Conservation (phyloP, 129 eudicot species). For the Silybum marianum region DNA sequence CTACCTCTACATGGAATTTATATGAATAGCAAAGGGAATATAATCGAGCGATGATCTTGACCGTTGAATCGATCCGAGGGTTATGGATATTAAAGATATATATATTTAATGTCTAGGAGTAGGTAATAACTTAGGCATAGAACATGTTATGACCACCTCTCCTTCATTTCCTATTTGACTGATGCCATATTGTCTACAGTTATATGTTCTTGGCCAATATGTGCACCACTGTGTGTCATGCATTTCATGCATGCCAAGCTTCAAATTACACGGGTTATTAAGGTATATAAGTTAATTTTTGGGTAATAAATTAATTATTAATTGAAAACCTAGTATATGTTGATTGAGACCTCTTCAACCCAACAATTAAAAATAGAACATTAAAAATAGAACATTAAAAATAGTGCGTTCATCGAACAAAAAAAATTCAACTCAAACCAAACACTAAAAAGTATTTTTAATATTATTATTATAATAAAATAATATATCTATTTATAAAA, state of each 20-base stretch:
- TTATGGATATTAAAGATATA: not conserved
- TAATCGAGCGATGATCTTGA: not conserved
- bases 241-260: not conserved
- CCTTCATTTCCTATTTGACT: not conserved
- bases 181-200: not conserved
- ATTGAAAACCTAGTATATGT: not conserved
- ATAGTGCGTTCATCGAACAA: too few relatives aligned
- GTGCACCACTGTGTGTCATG: not conserved
- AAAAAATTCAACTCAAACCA: too few relatives aligned
- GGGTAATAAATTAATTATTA: not conserved
- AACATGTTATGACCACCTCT: slow-evolving; percentile 14
- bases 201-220: not conserved
- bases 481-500: too few relatives aligned
- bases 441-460: too few relatives aligned
- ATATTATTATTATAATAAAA: too few relatives aligned
- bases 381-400: too few relatives aligned
- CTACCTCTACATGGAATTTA: not conserved
- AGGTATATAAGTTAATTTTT: not conserved
- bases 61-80: slow-evolving; percentile 1
- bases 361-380: too few relatives aligned
- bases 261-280: not conserved
- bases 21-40: not conserved
- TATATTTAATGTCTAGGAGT: slow-evolving; percentile 3
- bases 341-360: too few relatives aligned
- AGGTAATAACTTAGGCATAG: slow-evolving; percentile 19